Percentiles rank a stretch among this genome's conserved stretches.
Conservation (phyloP, 805 yeast species). For the Kodamaea neixiangensis region DNA sequence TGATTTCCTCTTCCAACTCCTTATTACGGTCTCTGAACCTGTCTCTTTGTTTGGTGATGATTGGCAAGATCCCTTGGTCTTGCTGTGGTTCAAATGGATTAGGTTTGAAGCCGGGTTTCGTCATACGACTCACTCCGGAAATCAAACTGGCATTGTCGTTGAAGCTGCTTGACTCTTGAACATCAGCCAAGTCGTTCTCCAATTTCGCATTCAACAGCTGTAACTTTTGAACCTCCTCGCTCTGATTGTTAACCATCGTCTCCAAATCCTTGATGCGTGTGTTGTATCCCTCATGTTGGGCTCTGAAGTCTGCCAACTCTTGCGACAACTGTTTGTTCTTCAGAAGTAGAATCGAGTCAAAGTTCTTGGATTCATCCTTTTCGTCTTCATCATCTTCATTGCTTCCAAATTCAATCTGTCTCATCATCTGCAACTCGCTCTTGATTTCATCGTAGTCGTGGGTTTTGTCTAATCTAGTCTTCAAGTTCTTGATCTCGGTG, state of each 20-base stretch:
- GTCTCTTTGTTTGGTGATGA: conserved; percentile 93
- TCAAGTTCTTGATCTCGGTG: conserved; percentile 53
- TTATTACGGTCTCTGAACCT: conserved; percentile 80
- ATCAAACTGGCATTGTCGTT: conserved; percentile 68
- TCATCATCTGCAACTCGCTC: conserved; percentile 68
- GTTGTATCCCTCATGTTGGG: conserved; percentile 51
- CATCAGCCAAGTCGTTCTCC: conserved; percentile 69
- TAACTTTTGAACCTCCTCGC: conserved; percentile 42
- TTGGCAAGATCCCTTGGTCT: conserved; percentile 58
- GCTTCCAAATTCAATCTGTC: conserved; percentile 73
- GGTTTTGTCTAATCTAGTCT: conserved; percentile 49
- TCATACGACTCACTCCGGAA: conserved; percentile 51
- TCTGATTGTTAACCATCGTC: conserved; percentile 31
- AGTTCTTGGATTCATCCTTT: conserved; percentile 21
- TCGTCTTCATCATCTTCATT: conserved; percentile 37
- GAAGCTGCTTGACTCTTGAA: conserved; percentile 52
- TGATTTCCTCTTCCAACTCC: conserved; percentile 81
- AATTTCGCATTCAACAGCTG: conserved; percentile 56
- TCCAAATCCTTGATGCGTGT: conserved; percentile 45
- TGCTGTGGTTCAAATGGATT: conserved; percentile 20
- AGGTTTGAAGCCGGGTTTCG: conserved; percentile 18
- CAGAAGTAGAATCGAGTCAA: conserved; percentile 63
- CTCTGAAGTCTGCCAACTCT: conserved; percentile 67
- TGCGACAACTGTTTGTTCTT: conserved; percentile 73
- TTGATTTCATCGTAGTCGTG: conserved; percentile 81